These are phyloP conservation scores for Polyplosphaeria fusca DNA, from an alignment of 495 filamentous ascomycete genomes.

Conservation along the genomic window DNA sequence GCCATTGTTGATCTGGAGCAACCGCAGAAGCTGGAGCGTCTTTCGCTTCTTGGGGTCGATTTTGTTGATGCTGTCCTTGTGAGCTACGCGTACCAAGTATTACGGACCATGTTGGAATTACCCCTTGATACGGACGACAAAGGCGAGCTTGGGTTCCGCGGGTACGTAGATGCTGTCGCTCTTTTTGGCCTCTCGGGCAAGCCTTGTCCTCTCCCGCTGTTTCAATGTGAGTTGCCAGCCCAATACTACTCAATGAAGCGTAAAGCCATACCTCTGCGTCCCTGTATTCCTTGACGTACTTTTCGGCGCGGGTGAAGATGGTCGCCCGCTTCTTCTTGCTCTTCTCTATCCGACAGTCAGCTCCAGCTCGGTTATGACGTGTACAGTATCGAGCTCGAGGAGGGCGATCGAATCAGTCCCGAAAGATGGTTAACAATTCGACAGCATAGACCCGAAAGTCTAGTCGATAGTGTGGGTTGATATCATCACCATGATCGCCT, in stretches of 20 bases:
- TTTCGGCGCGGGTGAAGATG: slow-evolving; percentile 99
- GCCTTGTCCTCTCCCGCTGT: slow-evolving; percentile 91
- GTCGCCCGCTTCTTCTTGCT: slow-evolving; percentile 95
- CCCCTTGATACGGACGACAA: slow-evolving; percentile 98
- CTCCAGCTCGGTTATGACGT: too few species aligned
- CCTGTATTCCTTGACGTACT: slow-evolving; percentile 99
- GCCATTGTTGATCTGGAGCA: slow-evolving; percentile 99
- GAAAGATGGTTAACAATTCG: slow-evolving; percentile 99
- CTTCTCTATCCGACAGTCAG: slow-evolving; percentile 55
- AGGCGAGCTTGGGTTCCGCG: slow-evolving; percentile 94
- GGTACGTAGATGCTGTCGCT: slow-evolving; percentile 90
- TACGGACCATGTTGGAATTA: slow-evolving; percentile 24
- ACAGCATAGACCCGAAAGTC: slow-evolving; percentile 86
- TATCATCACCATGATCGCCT: slow-evolving; percentile 60
- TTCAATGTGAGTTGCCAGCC: neutral
- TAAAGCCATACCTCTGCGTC: slow-evolving; percentile 60
- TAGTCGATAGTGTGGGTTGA: slow-evolving; percentile 79
- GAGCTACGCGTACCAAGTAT: slow-evolving; percentile 35
- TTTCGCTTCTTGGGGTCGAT: slow-evolving; percentile 99
- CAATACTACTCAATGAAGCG: neutral
- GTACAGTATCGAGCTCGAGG: slow-evolving; percentile 23
- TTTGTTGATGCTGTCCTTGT: slow-evolving; percentile 81
- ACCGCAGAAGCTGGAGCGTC: slow-evolving; percentile 97
- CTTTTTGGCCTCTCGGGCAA: slow-evolving; percentile 81
- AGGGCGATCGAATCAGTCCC: slow-evolving; percentile 73